These are phyloP conservation scores for Xerophyta viscosa DNA, from an alignment of 106 monocot genomes.

Conservation along the genomic window DNA sequence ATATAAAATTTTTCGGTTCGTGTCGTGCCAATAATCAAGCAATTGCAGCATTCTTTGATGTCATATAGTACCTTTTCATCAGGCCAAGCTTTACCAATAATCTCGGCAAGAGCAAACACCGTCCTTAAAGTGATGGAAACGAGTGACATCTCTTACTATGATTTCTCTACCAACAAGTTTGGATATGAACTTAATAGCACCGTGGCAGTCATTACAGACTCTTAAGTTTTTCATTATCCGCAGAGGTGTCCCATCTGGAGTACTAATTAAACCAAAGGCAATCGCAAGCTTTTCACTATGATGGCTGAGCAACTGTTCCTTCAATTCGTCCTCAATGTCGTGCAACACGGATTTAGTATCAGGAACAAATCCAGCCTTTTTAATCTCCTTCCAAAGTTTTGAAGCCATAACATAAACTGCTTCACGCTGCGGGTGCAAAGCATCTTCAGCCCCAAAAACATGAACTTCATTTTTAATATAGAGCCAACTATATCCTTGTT, in stretches of 20 bases:
- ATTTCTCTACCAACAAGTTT: constrained; percentile 53
- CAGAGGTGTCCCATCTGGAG: constrained; percentile 51
- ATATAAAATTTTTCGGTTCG: too few relatives aligned
- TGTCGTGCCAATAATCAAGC: too few relatives aligned
- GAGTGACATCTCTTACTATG: constrained; percentile 78
- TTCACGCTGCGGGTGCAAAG: constrained; percentile 54
- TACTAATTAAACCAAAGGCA: constrained; percentile 73
- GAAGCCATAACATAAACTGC: constrained; percentile 41
- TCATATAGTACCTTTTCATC: too few relatives aligned
- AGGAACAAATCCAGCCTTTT: constrained; percentile 71
- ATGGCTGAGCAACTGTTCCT: constrained; percentile 57
- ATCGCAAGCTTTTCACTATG: constrained; percentile 90
- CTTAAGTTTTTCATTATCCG: constrained; percentile 90
- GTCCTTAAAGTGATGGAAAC: constrained; percentile 86
- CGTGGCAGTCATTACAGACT: constrained; percentile 82
- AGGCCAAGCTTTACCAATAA: constrained; percentile 66
- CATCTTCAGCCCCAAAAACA: constrained; percentile 66
- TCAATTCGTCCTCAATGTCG: constrained; percentile 77
- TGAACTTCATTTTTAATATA: constrained; percentile 54
- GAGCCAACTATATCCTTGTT: constrained; percentile 76
- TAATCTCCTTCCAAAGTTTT: constrained; percentile 66
- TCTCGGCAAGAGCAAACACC: constrained; percentile 72
- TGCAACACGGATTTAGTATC: constrained; percentile 68
- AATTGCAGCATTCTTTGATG: too few relatives aligned
- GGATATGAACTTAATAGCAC: constrained; percentile 70